These are phyloP conservation scores for Suillus subluteus DNA, from an alignment of 768 basidiomycete genomes.

Conservation along the genomic window DNA sequence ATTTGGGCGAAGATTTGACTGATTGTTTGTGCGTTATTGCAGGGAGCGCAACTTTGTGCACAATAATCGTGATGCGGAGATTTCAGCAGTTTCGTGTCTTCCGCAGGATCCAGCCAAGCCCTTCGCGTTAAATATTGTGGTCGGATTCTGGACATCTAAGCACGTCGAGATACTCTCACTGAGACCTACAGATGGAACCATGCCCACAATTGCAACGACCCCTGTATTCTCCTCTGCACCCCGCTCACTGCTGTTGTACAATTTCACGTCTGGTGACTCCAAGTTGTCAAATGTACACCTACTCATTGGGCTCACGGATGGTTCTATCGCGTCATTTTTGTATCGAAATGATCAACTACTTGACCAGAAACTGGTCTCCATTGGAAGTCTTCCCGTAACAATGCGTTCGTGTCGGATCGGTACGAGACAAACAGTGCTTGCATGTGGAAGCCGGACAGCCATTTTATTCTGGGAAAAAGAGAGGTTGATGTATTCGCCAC, in stretches of 20 bases:
- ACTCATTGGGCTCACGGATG: conserved; percentile 76
- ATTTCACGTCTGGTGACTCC: conserved; percentile 54
- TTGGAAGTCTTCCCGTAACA: conserved; percentile 70
- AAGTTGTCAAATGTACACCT: conserved; percentile 48
- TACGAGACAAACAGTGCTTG: conserved; percentile 63
- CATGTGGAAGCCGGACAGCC: conserved; percentile 69
- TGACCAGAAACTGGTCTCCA: conserved; percentile 60
- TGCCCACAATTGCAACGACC: conserved; percentile 31
- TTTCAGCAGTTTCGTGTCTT: conserved; percentile 71
- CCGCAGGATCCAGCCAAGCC: conserved; percentile 52
- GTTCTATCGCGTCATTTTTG: conserved; percentile 61
- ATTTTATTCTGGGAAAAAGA: conserved; percentile 71
- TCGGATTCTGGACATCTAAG: conserved; percentile 81
- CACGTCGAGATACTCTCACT: conserved; percentile 58
- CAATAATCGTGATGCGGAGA: conserved; percentile 43
- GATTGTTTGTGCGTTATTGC: background rate
- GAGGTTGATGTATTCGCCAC: conserved; percentile 65
- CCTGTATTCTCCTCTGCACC: conserved; percentile 45
- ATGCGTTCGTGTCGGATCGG: conserved; percentile 60
- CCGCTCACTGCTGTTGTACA: conserved; percentile 52
- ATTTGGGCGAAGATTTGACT: background rate
- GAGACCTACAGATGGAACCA: conserved; percentile 16
- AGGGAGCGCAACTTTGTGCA: conserved; percentile 28
- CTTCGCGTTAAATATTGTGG: conserved; percentile 54
- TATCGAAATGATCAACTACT: conserved; percentile 45